Evolutionary conservation across 169 alveolate genomes (phyloP).

Genomic region (Amoebophrya sp.): DNA sequence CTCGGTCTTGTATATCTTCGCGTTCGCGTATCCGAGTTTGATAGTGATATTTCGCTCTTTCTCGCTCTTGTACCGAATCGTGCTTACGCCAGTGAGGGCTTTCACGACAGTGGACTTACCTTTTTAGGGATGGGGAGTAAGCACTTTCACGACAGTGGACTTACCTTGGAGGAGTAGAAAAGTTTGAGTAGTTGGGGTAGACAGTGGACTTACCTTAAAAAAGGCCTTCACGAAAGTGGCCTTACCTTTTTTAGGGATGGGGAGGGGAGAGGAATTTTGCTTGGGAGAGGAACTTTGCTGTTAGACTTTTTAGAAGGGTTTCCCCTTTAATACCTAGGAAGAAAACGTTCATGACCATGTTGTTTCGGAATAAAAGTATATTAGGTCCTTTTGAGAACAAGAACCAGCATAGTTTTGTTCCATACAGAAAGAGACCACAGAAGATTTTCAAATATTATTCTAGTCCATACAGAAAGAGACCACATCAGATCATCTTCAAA

Average conservation of each 20-base stretch:
- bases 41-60: constrained; percentile 94
- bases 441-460: no score
- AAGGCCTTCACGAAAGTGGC: constrained; percentile 96
- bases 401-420: no score
- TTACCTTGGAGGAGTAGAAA: constrained; percentile 64
- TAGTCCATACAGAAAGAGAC: no score
- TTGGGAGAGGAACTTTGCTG: not conserved
- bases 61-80: constrained; percentile 90
- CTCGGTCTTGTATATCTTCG: constrained; percentile 94
- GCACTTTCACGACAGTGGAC: constrained; percentile 95
- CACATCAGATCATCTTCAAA: not conserved
- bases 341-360: no score
- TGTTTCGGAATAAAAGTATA: no score
- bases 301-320: no score
- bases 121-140: constrained; percentile 58
- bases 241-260: constrained; percentile 64
- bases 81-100: constrained; percentile 93
- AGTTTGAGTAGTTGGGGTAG: not conserved
- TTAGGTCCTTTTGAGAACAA: no score
- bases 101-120: constrained; percentile 97
- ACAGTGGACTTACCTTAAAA: constrained; percentile 82
- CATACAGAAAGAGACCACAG: no score
- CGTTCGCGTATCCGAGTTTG: constrained; percentile 98
- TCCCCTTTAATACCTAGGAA: no score
- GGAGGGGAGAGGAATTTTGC: constrained; percentile 49